Evolutionary conservation across 306 rosid species (phyloP).

Genomic region (Arachis stenosperma): DNA sequence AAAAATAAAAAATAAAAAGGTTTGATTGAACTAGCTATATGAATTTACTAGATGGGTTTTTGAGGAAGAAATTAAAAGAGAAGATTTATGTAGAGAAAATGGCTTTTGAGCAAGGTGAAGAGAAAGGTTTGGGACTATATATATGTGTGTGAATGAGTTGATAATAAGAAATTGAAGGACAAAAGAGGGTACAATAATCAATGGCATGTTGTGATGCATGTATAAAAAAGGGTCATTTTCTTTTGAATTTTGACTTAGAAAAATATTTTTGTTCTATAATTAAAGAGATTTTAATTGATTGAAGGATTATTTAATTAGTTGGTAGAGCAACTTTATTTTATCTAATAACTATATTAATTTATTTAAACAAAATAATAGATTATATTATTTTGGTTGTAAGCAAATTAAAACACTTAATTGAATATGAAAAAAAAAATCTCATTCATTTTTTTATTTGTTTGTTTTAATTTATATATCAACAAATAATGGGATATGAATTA

Average conservation of each 20-base stretch:
- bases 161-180: neutral
- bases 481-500: too few species aligned
- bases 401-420: neutral
- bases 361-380: too few species aligned
- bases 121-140: constrained; percentile 27
- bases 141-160: constrained; percentile 9
- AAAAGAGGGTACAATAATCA: constrained; percentile 4
- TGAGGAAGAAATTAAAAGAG: neutral
- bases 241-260: constrained; percentile 18
- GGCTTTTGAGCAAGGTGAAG: constrained; percentile 8
- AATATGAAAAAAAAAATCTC: neutral
- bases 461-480: too few species aligned
- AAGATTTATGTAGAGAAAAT: constrained; percentile 4
- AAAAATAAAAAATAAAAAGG: neutral
- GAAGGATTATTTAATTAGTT: too few species aligned
- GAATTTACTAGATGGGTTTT: neutral
- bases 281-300: too few species aligned
- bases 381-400: too few species aligned
- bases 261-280: neutral
- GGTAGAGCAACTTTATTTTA: too few species aligned
- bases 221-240: constrained; percentile 31
- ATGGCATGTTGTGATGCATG: constrained; percentile 26
- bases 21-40: too few species aligned
- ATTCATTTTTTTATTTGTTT: too few species aligned
- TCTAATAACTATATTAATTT: too few species aligned